Evolutionary conservation across 2,329 filamentous ascomycete species (phyloP).

Genomic region (Clarireedia homoeocarpa): DNA sequence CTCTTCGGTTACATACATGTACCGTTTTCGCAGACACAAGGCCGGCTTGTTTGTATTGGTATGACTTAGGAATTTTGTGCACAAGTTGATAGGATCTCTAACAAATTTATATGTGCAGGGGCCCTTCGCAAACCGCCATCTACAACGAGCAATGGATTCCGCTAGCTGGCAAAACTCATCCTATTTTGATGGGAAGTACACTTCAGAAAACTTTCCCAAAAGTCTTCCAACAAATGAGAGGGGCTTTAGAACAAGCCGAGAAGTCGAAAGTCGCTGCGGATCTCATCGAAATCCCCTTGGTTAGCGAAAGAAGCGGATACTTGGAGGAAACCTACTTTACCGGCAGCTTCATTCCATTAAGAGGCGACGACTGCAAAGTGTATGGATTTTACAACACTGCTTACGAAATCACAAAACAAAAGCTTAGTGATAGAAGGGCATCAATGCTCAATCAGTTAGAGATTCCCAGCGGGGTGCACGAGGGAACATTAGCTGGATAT

Average conservation of each 20-base stretch:
- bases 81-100: background rate
- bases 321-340: conserved; percentile 24
- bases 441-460: conserved; percentile 19
- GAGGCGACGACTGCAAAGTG: conserved; percentile 18
- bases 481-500: conserved; percentile 10
- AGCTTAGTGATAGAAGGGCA: conserved; percentile 19
- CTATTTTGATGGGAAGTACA: conserved; percentile 17
- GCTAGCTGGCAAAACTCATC: conserved; percentile 20
- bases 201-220: conserved; percentile 19
- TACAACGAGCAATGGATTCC: conserved; percentile 24
- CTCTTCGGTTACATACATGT: conserved; percentile 18
- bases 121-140: conserved; percentile 18
- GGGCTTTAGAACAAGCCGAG: conserved; percentile 17
- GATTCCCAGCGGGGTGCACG: conserved; percentile 9
- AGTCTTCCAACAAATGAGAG: conserved; percentile 13
- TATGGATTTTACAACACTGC: conserved; percentile 21
- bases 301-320: conserved; percentile 20
- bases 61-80: background rate
- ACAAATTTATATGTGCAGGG: conserved; percentile 13
- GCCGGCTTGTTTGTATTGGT: conserved; percentile 21
- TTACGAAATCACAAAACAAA: conserved; percentile 20
- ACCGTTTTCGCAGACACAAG: conserved; percentile 21
- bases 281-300: conserved; percentile 20
- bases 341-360: conserved; percentile 23
- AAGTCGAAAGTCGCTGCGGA: conserved; percentile 15